Percentiles rank a stretch among this genome's conserved stretches.
These are phyloP conservation scores for Saccharomyces hybrid DNA, from an alignment of 1,139 yeast species.

Conservation along the genomic window DNA sequence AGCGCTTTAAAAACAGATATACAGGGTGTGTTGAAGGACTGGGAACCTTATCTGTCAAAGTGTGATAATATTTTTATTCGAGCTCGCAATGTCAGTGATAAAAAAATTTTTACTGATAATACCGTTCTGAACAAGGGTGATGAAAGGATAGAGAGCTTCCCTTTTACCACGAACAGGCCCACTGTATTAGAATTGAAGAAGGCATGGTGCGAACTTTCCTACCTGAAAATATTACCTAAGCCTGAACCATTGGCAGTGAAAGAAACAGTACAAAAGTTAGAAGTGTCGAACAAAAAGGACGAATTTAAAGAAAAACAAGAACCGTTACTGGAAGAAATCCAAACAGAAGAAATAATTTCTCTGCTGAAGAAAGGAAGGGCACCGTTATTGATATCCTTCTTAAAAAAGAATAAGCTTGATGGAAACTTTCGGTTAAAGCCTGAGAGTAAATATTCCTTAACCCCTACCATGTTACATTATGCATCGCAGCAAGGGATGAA, in stretches of 20 bases:
- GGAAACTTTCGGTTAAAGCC: slow-evolving; percentile 53
- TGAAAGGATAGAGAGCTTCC: slow-evolving; percentile 56
- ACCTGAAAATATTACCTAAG: slow-evolving; percentile 46
- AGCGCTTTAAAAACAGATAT: slow-evolving; percentile 74
- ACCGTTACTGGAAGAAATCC: slow-evolving; percentile 31
- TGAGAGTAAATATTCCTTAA: slow-evolving; percentile 38
- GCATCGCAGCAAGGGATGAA: slow-evolving; percentile 63
- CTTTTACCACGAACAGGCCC: slow-evolving; percentile 86
- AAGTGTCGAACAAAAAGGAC: slow-evolving; percentile 13
- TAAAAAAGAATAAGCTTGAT: slow-evolving; percentile 50
- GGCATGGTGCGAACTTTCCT: slow-evolving; percentile 76
- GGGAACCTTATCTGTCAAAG: slow-evolving; percentile 53
- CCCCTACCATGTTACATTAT: slow-evolving; percentile 75
- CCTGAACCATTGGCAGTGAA: slow-evolving; percentile 40
- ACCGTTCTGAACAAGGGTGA: slow-evolving; percentile 45
- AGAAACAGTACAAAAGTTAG: slow-evolving; percentile 19
- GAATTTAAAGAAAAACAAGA: slow-evolving; percentile 10
- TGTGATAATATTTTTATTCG: slow-evolving; percentile 72
- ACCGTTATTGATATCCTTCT: slow-evolving; percentile 58
- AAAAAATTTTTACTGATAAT: slow-evolving; percentile 58
- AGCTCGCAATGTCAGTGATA: slow-evolving; percentile 70
- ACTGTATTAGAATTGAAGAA: slow-evolving; percentile 73
- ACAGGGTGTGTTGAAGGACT: slow-evolving; percentile 52
- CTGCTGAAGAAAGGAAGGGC: slow-evolving; percentile 69
- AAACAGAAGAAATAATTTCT: slow-evolving; percentile 50